phyloP scores from a whole-genome alignment of 2,329 filamentous ascomycete species.

The Curvularia eragrostidis region DNA sequence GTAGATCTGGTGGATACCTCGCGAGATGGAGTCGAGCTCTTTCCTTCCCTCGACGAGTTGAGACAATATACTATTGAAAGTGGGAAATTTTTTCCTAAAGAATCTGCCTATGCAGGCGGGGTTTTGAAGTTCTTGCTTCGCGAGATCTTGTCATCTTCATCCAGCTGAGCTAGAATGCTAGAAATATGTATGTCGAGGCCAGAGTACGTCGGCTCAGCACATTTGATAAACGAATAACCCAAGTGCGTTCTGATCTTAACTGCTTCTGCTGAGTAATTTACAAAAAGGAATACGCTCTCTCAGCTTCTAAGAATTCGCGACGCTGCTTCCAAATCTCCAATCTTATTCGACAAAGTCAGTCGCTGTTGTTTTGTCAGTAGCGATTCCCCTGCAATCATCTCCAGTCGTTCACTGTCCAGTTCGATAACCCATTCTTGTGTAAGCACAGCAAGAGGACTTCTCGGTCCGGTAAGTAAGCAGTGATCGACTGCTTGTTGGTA shows the following conservation, averaged over 20 bases:
- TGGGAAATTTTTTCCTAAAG: too few relatives aligned
- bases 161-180: background rate
- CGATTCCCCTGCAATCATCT: conserved; percentile 25
- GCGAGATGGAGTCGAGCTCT: too few relatives aligned
- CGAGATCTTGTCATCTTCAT: conserved; percentile 6
- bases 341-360: conserved; percentile 3
- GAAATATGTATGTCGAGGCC: too few relatives aligned
- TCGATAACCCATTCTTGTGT: conserved; percentile 11
- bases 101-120: background rate
- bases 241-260: background rate
- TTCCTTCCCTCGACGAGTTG: too few relatives aligned
- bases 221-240: background rate
- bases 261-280: background rate
- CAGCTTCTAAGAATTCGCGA: conserved; percentile 3
- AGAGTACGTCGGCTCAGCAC: background rate
- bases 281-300: background rate
- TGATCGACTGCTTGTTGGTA: conserved; percentile 65
- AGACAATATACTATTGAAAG: too few relatives aligned
- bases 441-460: conserved; percentile 36
- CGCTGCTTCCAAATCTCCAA: conserved; percentile 2
- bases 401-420: conserved; percentile 14
- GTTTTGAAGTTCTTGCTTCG: conserved; percentile 15
- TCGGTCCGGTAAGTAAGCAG: conserved; percentile 58
- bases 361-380: conserved; percentile 2
- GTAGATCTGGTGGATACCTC: too few relatives aligned